phyloP scores from a whole-genome alignment of 371 early-diverging fungal species.

The Mortierella sp. region DNA sequence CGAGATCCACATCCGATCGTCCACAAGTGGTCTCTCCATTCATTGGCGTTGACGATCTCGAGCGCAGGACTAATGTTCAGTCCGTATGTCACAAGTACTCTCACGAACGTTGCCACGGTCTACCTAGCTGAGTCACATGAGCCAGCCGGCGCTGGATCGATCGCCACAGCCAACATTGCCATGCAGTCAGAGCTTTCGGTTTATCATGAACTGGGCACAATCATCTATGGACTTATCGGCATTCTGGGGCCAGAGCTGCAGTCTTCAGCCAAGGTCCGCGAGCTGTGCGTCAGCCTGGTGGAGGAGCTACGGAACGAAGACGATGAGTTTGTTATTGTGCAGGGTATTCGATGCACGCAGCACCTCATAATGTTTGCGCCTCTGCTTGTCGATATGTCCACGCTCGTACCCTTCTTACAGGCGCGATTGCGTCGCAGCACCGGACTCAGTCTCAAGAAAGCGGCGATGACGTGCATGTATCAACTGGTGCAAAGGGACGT shows the following conservation, averaged over 20 bases:
- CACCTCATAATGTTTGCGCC: conserved; percentile 93
- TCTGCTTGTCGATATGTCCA: conserved; percentile 72
- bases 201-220: conserved; percentile 86
- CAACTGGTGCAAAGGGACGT: conserved; percentile 87
- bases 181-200: conserved; percentile 69
- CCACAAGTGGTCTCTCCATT: conserved; percentile 92
- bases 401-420: conserved; percentile 84
- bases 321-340: conserved; percentile 84
- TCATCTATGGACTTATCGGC: conserved; percentile 89
- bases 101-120: conserved; percentile 86
- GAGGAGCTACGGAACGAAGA: conserved; percentile 83
- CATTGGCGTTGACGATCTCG: conserved; percentile 87
- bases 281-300: conserved; percentile 80
- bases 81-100: conserved; percentile 87
- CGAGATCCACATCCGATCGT: conserved; percentile 94
- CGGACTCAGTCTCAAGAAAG: conserved; percentile 78
- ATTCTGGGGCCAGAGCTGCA: conserved; percentile 94
- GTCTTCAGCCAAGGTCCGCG: conserved; percentile 75
- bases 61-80: conserved; percentile 94
- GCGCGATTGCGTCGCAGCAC: conserved; percentile 69
- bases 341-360: conserved; percentile 90
- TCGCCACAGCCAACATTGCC: conserved; percentile 72
- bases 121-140: conserved; percentile 91
- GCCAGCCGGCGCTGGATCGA: conserved; percentile 68
- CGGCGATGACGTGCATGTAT: conserved; percentile 88